These are phyloP conservation scores for Dendrocalamus latiflorus DNA, from an alignment of 202 grass and related monocot genomes.

Conservation along the genomic window DNA sequence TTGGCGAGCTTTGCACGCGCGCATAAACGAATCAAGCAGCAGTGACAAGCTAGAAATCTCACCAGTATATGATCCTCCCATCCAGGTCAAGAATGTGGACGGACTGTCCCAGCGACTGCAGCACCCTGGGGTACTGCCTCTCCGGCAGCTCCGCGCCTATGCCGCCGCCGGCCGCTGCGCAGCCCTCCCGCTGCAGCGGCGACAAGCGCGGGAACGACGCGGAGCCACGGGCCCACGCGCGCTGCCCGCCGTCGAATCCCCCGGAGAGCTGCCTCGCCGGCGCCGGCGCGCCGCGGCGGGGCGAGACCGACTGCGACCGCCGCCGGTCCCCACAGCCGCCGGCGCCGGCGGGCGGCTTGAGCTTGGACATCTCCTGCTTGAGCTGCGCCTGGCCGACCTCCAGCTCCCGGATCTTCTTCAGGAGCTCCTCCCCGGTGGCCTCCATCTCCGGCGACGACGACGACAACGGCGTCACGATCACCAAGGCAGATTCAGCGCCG, in stretches of 20 bases:
- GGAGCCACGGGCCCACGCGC: slow-evolving; percentile 33
- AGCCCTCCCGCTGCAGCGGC: slow-evolving; percentile 49
- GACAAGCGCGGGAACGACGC: slow-evolving; percentile 53
- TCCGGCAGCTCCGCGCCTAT: too few relatives aligned
- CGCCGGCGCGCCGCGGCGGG: slow-evolving; percentile 17
- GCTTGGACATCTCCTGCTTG: slow-evolving; percentile 78
- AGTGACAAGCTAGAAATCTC: slow-evolving; percentile 13
- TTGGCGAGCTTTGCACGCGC: neutral
- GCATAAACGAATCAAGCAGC: slow-evolving; percentile 7
- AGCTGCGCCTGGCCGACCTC: slow-evolving; percentile 67
- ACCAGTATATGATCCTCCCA: slow-evolving; percentile 98
- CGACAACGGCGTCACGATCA: neutral
- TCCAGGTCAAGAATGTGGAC: too few relatives aligned
- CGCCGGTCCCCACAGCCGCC: neutral
- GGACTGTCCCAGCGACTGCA: slow-evolving; percentile 80
- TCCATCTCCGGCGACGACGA: slow-evolving; percentile 38
- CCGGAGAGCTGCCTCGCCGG: neutral
- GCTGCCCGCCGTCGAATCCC: slow-evolving; percentile 13
- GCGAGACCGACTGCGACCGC: slow-evolving; percentile 93
- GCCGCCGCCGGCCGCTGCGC: neutral
- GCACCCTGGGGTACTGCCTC: slow-evolving; percentile 59
- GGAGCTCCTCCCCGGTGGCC: slow-evolving; percentile 47
- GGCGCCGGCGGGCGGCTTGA: slow-evolving; percentile 19
- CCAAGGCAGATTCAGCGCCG: neutral
- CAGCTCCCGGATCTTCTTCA: slow-evolving; percentile 85